Percentiles rank a stretch among this genome's conserved stretches.
Conservation (phyloP, 1,139 yeast genomes). For the Saccharomycopsis hybrid region DNA sequence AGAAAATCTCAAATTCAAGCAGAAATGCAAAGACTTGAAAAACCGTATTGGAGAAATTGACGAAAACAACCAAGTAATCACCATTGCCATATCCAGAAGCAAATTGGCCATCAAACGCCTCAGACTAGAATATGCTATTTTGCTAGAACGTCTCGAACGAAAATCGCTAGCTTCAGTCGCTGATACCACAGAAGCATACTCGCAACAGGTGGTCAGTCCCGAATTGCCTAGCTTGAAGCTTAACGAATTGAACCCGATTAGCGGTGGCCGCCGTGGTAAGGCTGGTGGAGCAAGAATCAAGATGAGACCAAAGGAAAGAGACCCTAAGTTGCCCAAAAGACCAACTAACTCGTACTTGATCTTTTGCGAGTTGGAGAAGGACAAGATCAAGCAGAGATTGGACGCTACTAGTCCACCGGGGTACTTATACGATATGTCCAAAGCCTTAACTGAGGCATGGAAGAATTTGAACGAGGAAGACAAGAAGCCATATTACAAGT, state of each 20-base stretch:
- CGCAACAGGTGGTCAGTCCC: constrained; percentile 27
- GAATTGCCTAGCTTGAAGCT: constrained; percentile 21
- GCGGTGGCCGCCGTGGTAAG: background rate
- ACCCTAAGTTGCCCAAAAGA: constrained; percentile 79
- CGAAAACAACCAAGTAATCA: constrained; percentile 69
- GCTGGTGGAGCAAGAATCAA: background rate
- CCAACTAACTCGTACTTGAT: constrained; percentile 87
- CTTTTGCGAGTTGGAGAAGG: constrained; percentile 84
- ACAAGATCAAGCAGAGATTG: constrained; percentile 52
- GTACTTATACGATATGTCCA: constrained; percentile 57
- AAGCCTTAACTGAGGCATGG: constrained; percentile 83
- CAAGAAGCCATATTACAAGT: constrained; percentile 66
- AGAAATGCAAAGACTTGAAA: constrained; percentile 46
- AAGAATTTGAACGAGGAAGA: constrained; percentile 63
- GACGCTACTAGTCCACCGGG: constrained; percentile 37
- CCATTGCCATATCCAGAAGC: constrained; percentile 74
- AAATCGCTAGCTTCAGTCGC: constrained; percentile 32
- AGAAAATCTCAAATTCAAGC: constrained; percentile 18
- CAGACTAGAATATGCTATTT: constrained; percentile 73
- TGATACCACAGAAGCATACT: background rate
- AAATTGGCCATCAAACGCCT: constrained; percentile 71
- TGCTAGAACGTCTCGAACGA: constrained; percentile 73
- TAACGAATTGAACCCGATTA: constrained; percentile 8
- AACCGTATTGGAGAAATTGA: constrained; percentile 70
- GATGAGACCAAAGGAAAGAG: constrained; percentile 38